Conservation (phyloP, 2,329 filamentous ascomycete species). For the Leptodontidium sp. region DNA sequence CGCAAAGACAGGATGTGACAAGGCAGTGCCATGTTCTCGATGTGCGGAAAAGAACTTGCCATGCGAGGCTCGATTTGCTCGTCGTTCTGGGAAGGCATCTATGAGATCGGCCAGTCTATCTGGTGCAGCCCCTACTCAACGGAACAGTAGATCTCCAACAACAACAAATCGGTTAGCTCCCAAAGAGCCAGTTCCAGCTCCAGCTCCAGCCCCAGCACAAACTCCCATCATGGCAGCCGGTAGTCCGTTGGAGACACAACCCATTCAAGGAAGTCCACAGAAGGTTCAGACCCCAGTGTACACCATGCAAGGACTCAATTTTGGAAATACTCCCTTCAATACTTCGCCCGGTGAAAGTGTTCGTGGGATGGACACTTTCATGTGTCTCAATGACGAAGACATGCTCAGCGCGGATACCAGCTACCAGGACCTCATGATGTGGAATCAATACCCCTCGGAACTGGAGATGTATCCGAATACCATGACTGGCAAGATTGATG, state of each 20-base stretch:
- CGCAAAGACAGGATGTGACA: slow-evolving; percentile 61
- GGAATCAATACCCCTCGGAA: slow-evolving; percentile 55
- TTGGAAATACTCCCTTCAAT: slow-evolving; percentile 16
- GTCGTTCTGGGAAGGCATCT: slow-evolving; percentile 49
- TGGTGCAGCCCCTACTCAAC: slow-evolving; percentile 5
- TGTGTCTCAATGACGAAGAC: slow-evolving; percentile 26
- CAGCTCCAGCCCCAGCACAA: not conserved
- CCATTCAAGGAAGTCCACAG: slow-evolving; percentile 16
- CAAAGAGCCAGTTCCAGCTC: slow-evolving; percentile 2
- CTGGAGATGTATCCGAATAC: slow-evolving; percentile 48
- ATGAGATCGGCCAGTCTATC: slow-evolving; percentile 23
- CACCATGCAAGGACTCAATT: slow-evolving; percentile 11
- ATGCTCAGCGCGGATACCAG: slow-evolving; percentile 44
- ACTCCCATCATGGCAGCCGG: slow-evolving; percentile 6
- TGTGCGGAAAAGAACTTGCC: slow-evolving; percentile 58
- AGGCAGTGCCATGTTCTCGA: slow-evolving; percentile 57
- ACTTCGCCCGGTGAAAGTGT: slow-evolving; percentile 17
- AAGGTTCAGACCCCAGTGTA: slow-evolving; percentile 13
- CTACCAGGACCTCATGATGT: slow-evolving; percentile 54
- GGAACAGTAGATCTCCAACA: slow-evolving; percentile 9
- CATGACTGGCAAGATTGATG: slow-evolving; percentile 10
- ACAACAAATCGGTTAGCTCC: slow-evolving; percentile 19
- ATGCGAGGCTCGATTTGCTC: slow-evolving; percentile 58
- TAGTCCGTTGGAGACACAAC: not conserved
- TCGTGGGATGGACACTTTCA: slow-evolving; percentile 18